phyloP scores from a whole-genome alignment of 2,329 filamentous ascomycete genomes.

The Blumeriella jaapii region DNA sequence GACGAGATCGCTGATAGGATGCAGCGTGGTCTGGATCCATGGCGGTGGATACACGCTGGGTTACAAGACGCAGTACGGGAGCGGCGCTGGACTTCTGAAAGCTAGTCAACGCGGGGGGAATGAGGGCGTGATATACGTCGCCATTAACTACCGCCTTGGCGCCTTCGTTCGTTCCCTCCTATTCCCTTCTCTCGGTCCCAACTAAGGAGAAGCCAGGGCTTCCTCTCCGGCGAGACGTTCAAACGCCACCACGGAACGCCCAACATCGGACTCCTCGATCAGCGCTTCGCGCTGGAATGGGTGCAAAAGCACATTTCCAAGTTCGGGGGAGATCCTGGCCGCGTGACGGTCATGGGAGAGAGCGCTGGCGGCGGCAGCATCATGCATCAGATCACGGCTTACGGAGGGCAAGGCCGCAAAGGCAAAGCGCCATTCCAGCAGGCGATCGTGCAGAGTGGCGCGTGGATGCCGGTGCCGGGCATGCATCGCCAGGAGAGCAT shows the following conservation, averaged over 20 bases:
- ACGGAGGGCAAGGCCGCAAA: conserved; percentile 29
- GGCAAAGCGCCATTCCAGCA: conserved; percentile 31
- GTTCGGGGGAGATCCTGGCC: conserved; percentile 40
- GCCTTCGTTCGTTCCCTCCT: conserved; percentile 16
- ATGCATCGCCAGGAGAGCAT: conserved; percentile 10
- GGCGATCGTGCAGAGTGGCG: conserved; percentile 25
- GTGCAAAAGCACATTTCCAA: conserved; percentile 39
- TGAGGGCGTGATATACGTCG: conserved; percentile 27
- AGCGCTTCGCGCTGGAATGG: conserved; percentile 45
- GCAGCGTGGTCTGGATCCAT: conserved; percentile 39
- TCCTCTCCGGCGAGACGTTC: conserved; percentile 31
- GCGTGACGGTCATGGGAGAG: conserved; percentile 38
- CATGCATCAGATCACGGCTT: conserved; percentile 42
- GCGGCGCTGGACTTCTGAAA: conserved; percentile 30
- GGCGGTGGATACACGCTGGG: conserved; percentile 35
- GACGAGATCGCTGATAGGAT: neutral
- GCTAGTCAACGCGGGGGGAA: conserved; percentile 21
- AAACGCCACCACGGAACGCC: conserved; percentile 30
- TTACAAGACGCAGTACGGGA: conserved; percentile 29
- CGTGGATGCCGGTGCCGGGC: conserved; percentile 11
- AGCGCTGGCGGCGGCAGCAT: conserved; percentile 41
- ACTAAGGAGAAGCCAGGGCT: conserved; percentile 16
- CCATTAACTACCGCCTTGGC: conserved; percentile 28
- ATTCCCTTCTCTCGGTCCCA: neutral
- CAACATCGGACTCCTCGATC: conserved; percentile 41